A percentile compares a stretch with the other conserved stretches of the same genome.
Evolutionary conservation across 2,329 filamentous ascomycete species (phyloP).

Genomic region (Neocucurbitaria cava): DNA sequence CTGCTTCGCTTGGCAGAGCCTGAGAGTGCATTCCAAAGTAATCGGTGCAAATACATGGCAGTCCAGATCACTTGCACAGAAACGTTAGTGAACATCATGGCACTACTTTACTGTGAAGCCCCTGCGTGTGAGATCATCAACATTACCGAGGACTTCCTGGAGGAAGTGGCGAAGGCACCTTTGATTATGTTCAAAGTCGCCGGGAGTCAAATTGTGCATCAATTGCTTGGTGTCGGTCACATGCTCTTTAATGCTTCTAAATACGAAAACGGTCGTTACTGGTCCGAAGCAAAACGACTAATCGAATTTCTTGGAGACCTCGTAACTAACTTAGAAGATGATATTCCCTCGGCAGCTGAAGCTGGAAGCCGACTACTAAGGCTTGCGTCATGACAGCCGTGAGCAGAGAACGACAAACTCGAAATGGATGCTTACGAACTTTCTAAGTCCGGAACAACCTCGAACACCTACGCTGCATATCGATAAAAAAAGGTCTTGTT

Average conservation of each 20-base stretch:
- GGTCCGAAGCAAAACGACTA: background rate
- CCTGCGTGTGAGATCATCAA: background rate
- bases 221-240: background rate
- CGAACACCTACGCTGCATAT: too few species aligned
- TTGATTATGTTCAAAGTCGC: slow-evolving; percentile 1
- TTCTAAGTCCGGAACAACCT: too few species aligned
- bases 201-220: background rate
- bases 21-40: background rate
- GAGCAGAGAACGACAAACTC: too few species aligned
- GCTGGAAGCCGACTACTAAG: background rate
- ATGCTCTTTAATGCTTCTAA: background rate
- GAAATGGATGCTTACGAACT: too few species aligned
- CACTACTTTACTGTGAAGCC: background rate
- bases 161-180: background rate
- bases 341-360: background rate
- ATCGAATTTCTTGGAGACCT: background rate
- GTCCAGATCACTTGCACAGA: background rate
- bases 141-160: background rate
- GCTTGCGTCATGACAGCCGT: background rate
- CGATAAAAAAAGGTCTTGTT: too few species aligned
- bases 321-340: background rate
- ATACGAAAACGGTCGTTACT: background rate
- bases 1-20: background rate
- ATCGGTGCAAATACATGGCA: background rate
- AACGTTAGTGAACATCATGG: background rate